Evolutionary conservation across 495 filamentous ascomycete genomes (phyloP).

Genomic region (Friedmanniomyces endolithicus): DNA sequence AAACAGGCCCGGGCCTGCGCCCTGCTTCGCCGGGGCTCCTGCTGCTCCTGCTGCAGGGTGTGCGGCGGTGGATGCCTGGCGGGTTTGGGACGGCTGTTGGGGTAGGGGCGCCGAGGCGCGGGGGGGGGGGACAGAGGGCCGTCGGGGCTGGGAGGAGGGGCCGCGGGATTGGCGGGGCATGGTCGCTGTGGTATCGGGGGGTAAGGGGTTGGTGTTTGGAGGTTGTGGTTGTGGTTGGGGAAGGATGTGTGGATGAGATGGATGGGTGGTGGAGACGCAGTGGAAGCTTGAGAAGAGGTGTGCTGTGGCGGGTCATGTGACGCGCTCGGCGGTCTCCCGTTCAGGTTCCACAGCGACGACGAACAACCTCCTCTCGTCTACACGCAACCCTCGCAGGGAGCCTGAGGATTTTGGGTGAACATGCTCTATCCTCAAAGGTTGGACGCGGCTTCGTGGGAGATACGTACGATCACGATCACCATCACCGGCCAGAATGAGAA

Average conservation of each 20-base stretch:
- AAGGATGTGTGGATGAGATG: not conserved
- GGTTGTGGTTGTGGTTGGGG: not conserved
- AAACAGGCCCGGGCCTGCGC: constrained; percentile 31
- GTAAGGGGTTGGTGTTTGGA: not conserved
- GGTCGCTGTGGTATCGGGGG: constrained; percentile 7
- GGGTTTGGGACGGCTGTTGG: constrained; percentile 23
- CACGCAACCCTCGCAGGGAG: too few relatives aligned
- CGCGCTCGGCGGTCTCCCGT: not conserved
- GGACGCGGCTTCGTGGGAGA: too few relatives aligned
- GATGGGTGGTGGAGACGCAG: not conserved
- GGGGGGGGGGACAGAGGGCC: constrained; percentile 21
- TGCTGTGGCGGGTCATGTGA: not conserved
- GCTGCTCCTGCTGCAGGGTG: constrained; percentile 22
- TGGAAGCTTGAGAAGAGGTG: not conserved
- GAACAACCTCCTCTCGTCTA: too few relatives aligned
- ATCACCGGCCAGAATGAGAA: not conserved
- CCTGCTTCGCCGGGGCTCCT: constrained; percentile 13
- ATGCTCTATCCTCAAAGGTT: too few relatives aligned
- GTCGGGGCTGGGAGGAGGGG: constrained; percentile 23
- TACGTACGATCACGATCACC: not conserved
- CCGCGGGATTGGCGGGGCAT: constrained; percentile 32
- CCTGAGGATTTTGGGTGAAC: too few relatives aligned
- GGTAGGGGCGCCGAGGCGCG: constrained; percentile 17
- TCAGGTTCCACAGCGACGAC: not conserved
- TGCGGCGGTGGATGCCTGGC: constrained; percentile 30